Base-by-base conservation (phyloP, 176 grass and related monocot genomes). In the Avena eriantha region DNA sequence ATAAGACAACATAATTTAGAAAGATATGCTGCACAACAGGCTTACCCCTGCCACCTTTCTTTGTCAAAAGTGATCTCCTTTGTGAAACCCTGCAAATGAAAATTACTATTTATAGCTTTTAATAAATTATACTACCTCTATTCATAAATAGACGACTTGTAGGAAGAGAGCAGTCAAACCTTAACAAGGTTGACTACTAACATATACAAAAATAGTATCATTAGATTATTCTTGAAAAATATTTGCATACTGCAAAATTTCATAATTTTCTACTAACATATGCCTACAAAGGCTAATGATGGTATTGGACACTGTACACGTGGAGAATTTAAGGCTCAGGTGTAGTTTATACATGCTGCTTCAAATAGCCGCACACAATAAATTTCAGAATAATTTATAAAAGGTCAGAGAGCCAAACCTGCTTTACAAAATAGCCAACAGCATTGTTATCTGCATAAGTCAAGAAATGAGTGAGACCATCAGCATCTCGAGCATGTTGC, bases 371-470 rank as follows among this genome's bases (percentile, higher is more conserved):
- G 51, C 46, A 76, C 23, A 75, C 24, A 69, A 51, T 7, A 41
- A 74, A 80, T 50, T 76, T 39, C 55, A 39, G 66, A 58, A 74
- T 9, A 54, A 23, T 69, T 47, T 36, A 78, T 35, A 55, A 39
- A 73, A 85, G 33, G 45, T 64, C 61, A 81, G 46, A 84, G 56
- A 81, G 39, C 41, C 47, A 36, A 47, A 96, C 97, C 97, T 99
- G 97, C 69, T 99, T 99, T 79, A 96, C 86, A 89, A 99, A 99
- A 88, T 99, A 99, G 24, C 92, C 92, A 69, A 96, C 97, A 77
- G 97, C 97, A 92, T 99, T 99, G 70, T 99, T 99, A 86, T 99
- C 97, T 21, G 97, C 97, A 79, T 99, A 99, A 35, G 97, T 99
- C 92, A 99, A 90, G 85, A 99, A 99, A 94, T 99, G 92, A 76